phyloP scores from a whole-genome alignment of 2,329 filamentous ascomycete genomes.

The Orbilia javanica region DNA sequence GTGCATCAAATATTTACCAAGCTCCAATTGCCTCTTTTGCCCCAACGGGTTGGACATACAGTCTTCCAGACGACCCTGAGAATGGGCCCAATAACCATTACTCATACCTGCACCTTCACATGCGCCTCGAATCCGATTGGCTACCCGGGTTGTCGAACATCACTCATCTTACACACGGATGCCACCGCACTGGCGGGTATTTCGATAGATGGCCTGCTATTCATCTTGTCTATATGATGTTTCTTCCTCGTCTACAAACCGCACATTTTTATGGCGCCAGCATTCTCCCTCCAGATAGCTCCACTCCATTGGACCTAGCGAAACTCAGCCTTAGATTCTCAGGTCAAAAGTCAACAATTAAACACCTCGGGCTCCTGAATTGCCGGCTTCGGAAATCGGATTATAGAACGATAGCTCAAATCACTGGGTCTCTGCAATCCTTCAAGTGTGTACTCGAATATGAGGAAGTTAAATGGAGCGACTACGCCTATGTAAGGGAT shows the following conservation, averaged over 20 bases:
- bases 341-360: constrained; percentile 9
- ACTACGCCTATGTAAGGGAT: constrained; percentile 1
- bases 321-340: neutral
- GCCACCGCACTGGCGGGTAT: constrained; percentile 1
- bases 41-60: neutral
- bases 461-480: neutral
- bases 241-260: constrained; percentile 23
- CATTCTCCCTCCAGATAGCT: neutral
- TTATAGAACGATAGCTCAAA: constrained; percentile 1
- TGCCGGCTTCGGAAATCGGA: constrained; percentile 1
- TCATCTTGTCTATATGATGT: neutral
- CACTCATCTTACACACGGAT: constrained; percentile 14
- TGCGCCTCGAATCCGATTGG: neutral
- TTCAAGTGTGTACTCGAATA: constrained; percentile 14
- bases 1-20: neutral
- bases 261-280: neutral
- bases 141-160: constrained; percentile 26
- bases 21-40: neutral
- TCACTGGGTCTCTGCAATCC: constrained; percentile 1
- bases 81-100: neutral
- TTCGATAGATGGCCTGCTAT: constrained; percentile 14
- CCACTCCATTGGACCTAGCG: neutral
- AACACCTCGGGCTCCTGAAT: constrained; percentile 20
- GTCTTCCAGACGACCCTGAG: neutral
- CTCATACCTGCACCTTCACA: constrained; percentile 4